Evolutionary conservation across 2,329 filamentous ascomycete genomes (phyloP).

Genomic region (Fusarium gaditjirri): DNA sequence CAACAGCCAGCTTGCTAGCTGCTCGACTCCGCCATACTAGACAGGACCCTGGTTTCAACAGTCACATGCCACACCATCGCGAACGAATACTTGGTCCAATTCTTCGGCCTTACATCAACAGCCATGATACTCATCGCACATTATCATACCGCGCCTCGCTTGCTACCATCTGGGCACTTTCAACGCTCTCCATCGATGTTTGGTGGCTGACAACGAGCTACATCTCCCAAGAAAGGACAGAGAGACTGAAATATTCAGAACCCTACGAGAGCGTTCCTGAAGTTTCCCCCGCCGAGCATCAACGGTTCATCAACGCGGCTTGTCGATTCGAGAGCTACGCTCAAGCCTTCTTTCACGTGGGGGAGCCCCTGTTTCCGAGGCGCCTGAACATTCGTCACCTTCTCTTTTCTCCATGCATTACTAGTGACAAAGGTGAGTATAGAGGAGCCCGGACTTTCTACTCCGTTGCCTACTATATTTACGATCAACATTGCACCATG

Average conservation of each 20-base stretch:
- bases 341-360: background rate
- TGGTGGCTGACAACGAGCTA: background rate
- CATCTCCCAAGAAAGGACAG: background rate
- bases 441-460: background rate
- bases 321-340: background rate
- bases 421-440: accelerated
- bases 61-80: no score
- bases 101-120: no score
- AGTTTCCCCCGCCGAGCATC: background rate
- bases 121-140: no score
- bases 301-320: background rate
- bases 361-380: background rate
- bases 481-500: background rate
- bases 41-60: background rate
- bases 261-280: accelerated
- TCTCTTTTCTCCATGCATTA: background rate
- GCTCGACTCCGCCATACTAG: background rate
- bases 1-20: background rate
- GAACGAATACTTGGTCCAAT: background rate
- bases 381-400: background rate
- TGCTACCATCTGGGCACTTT: background rate
- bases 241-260: background rate
- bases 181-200: background rate
- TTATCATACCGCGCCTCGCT: background rate
- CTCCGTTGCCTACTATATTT: background rate